Evolutionary conservation across 768 basidiomycete genomes (phyloP), one percentile per base, ranked within the genome.

Genomic region (Cubamyces sp.): DNA sequence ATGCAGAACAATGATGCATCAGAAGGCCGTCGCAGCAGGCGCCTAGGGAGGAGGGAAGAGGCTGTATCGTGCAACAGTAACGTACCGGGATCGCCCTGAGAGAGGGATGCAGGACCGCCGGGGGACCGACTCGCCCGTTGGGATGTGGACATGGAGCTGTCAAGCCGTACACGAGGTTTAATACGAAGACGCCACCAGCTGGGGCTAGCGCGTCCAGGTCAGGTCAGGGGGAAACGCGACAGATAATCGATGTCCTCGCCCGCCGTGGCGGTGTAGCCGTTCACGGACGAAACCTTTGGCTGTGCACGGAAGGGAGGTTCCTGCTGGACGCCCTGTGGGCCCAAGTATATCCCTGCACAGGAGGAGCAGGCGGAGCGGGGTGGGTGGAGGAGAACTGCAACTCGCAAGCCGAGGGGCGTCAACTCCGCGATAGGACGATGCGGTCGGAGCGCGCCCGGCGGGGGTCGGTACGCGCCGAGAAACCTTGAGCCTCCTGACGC

Each of bases 1-100:
- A 52, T 51, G 57, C 40, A 26, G 53, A 64, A 60, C 57, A 59
- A 52, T 64, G 63, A 64, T 64, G 46, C 45, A 64, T 64, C 62
- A 64, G 58, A 60, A 60, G 18, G 14, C 39, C 41, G 30, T 40
- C 34, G 50, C 34, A 26, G 42, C 30, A 51, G 25, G 58, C 63
- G 63, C 63, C 23, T 60, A 64, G 51, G 58, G 58, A 46, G 54
- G 30, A 42, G 58, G 28, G 48, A 64, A 58, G 54, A 55, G 63
- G 63, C 49, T 51, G 43, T 59, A 41, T 49, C 25, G 57, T 34
- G 34, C 11, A 34, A 34, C 6, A 34, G 34, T 34, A 34, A 34
- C 34, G 57, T 37, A 30, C 40, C 51, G 51, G 40, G 43, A 15
- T 64, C 63, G 19, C 63, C 45, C 46, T 54, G 52, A 41, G 57